A percentile compares a stretch with the other conserved stretches of the same genome.
Conservation (phyloP, 2,329 filamentous ascomycete species). For the Trichoderma hamatum region DNA sequence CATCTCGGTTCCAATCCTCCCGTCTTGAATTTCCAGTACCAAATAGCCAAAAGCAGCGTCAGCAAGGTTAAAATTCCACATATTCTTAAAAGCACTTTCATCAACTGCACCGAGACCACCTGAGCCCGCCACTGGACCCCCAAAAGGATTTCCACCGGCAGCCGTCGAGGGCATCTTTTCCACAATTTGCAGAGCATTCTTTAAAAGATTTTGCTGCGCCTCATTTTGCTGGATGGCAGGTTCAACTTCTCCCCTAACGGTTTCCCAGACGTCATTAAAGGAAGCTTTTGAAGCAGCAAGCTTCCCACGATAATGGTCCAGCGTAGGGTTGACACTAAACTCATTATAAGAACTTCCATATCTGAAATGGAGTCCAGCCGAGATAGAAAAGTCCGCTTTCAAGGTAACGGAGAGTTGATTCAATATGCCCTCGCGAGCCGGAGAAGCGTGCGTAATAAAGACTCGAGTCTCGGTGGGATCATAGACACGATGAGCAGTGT, state of each 20-base stretch:
- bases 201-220: conserved; percentile 86
- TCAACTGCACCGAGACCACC: conserved; percentile 84
- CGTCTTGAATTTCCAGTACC: conserved; percentile 91
- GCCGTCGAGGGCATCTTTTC: conserved; percentile 96
- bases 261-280: conserved; percentile 99
- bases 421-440: conserved; percentile 91
- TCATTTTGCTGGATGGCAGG: conserved; percentile 92
- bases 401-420: conserved; percentile 97
- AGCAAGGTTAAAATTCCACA: conserved; percentile 99
- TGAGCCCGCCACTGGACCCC: conserved; percentile 75
- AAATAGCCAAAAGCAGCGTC: conserved; percentile 97
- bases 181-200: conserved; percentile 91
- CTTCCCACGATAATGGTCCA: conserved; percentile 98
- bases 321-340: conserved; percentile 96
- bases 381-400: conserved; percentile 98
- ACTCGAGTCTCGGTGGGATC: conserved; percentile 96
- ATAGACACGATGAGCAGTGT: conserved; percentile 97
- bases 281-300: conserved; percentile 96
- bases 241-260: conserved; percentile 93
- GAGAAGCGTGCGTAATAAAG: conserved; percentile 95
- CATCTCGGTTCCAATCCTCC: conserved; percentile 98
- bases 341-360: conserved; percentile 99
- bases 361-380: conserved; percentile 94
- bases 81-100: conserved; percentile 99
- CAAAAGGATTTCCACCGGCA: conserved; percentile 95